Evolutionary conservation across 2,329 filamentous ascomycete species (phyloP).

Genomic region (Pestalotiopsis sp.): DNA sequence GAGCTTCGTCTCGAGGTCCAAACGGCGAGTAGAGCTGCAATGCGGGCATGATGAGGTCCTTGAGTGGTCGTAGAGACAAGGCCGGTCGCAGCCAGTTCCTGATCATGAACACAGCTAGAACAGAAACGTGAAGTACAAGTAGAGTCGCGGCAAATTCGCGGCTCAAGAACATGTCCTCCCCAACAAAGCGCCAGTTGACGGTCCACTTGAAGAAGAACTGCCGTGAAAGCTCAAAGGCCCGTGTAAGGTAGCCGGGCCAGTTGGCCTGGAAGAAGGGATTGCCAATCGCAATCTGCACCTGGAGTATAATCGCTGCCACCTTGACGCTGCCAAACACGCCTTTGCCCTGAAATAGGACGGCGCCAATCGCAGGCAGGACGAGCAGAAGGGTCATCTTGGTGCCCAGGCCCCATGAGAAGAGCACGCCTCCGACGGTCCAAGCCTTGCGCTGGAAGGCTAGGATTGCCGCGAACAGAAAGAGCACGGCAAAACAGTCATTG

Average conservation of each 20-base stretch:
- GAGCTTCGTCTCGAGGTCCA: constrained; percentile 52
- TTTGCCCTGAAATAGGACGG: constrained; percentile 73
- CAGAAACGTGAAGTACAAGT: constrained; percentile 62
- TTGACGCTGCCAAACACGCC: constrained; percentile 68
- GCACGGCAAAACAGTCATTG: constrained; percentile 89
- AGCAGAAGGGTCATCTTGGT: constrained; percentile 94
- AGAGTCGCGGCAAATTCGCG: constrained; percentile 68
- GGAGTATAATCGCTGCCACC: constrained; percentile 70
- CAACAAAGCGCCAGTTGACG: constrained; percentile 97
- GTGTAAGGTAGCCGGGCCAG: constrained; percentile 70
- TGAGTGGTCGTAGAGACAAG: constrained; percentile 54
- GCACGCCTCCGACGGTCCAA: constrained; percentile 73
- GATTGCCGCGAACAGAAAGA: constrained; percentile 83
- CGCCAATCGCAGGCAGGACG: constrained; percentile 76
- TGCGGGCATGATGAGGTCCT: constrained; percentile 52
- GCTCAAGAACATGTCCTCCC: constrained; percentile 76
- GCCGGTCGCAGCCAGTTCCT: constrained; percentile 72
- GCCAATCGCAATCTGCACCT: constrained; percentile 72
- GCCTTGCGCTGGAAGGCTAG: constrained; percentile 72
- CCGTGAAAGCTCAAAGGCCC: constrained; percentile 88
- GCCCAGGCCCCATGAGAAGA: constrained; percentile 80
- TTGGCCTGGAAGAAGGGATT: constrained; percentile 71
- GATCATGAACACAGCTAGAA: constrained; percentile 68
- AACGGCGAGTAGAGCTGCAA: constrained; percentile 47
- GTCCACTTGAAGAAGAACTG: constrained; percentile 98